Evolutionary conservation across 2,329 filamentous ascomycete species (phyloP).

Genomic region (Ceratocystis alfenasii): DNA sequence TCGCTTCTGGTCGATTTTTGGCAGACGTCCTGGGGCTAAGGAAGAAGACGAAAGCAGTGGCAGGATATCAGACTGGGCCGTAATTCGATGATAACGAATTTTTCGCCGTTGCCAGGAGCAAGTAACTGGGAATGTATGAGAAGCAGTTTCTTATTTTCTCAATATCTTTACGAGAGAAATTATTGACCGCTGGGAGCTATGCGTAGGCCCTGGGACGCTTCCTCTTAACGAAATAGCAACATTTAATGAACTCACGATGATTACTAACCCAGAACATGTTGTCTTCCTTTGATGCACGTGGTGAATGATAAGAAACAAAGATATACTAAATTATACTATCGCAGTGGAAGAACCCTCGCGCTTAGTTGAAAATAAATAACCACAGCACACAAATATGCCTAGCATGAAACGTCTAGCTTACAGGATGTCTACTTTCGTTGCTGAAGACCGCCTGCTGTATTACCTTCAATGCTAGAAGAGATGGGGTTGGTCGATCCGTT

Average conservation of each 20-base stretch:
- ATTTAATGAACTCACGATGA: conserved; percentile 6
- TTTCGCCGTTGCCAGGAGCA: background rate
- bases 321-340: no score
- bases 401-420: background rate
- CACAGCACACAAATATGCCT: background rate
- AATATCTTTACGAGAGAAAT: background rate
- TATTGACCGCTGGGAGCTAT: background rate
- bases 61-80: conserved; percentile 64
- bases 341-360: no score
- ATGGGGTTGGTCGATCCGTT: background rate
- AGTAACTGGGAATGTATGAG: no score
- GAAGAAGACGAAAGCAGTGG: conserved; percentile 53
- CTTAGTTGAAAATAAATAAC: background rate
- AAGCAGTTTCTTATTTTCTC: background rate
- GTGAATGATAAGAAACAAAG: background rate
- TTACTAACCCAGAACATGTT: background rate
- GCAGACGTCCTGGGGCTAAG: conserved; percentile 60
- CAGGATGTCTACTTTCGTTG: conserved; percentile 13
- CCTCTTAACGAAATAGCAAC: background rate
- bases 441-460: background rate
- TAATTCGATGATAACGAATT: conserved; percentile 50
- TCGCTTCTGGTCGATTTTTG: conserved; percentile 94
- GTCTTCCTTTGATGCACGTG: background rate
- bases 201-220: background rate
- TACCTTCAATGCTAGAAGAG: conserved; percentile 14